Evolutionary conservation across 139 green algal genomes (phyloP), one percentile per base, ranked within the genome.

Genomic region (Auxenochlorella pyrenoidosa): DNA sequence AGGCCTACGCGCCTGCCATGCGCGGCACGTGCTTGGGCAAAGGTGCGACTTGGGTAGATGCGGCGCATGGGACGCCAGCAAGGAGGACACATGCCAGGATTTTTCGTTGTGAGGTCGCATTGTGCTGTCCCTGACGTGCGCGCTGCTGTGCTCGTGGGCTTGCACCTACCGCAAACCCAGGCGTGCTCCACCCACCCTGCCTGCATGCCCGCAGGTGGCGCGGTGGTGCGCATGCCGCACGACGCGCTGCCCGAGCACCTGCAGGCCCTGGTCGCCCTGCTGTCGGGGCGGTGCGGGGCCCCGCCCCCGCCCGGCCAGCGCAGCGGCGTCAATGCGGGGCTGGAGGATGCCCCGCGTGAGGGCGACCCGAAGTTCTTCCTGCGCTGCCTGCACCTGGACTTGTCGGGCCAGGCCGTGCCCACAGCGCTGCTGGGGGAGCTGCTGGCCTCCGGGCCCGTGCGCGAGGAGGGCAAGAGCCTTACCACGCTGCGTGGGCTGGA

Each of bases 331-430:
- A 82, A 32, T 15, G 38, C 30, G 13, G 75, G 75, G 13, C 34
- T 38, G 41, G 66, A 73, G 13, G 66, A 73, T 6, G 30, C 32
- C 66, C n/a, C 70, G 16, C 70, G 0, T 28, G n/a, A 32, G 16
- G n/a, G 54, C 54, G 71, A 78, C 73, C 38, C 16, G n/a, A n/a
- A n/a, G 40, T n/a, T 26, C 30, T 85, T 60, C 30, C 21, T 85
- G 40, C 80, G 63, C 59, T 77, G 60, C 8, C 28, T 75, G 40
- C 80, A 85, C 80, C 63, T 85, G 18, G 80, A 85, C 41, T 40
- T 85, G 22, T 85, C 80, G 0, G 41, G 80, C 38, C 63, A 77
- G 12, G 16, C 40, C 5, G 28, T 76, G n/a, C 22, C 28, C 30
- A 38, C 43, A 16, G 28, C 6, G 40, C 80, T 65, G 41, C 40